Conservation (phyloP, 192 early-diverging fungal species). For the Neocallimastix lanati region DNA sequence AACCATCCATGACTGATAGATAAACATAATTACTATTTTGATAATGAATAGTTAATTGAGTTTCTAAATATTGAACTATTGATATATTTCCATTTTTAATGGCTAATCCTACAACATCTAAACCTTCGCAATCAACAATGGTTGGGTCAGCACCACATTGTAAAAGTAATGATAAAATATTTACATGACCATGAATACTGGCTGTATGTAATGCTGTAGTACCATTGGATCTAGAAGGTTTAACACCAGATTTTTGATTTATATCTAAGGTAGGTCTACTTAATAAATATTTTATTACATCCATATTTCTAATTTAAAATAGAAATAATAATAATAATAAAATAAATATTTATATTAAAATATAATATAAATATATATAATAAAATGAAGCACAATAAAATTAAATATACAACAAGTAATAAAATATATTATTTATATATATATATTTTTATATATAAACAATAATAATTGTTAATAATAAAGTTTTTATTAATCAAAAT, state of each 20-base stretch:
- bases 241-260: background rate
- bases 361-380: too few species aligned
- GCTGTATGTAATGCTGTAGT: background rate
- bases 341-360: too few species aligned
- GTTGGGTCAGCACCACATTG: background rate
- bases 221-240: background rate
- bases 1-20: background rate
- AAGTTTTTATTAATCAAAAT: too few species aligned
- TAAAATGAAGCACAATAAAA: too few species aligned
- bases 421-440: too few species aligned
- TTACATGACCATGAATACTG: background rate
- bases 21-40: background rate
- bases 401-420: too few species aligned
- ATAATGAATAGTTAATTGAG: background rate
- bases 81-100: background rate
- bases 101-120: background rate
- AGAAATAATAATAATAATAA: too few species aligned
- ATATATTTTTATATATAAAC: too few species aligned
- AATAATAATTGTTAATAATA: too few species aligned
- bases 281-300: background rate
- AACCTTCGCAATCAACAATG: background rate
- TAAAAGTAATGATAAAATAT: background rate
- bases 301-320: background rate
- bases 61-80: background rate
- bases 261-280: background rate